Percentiles rank a stretch among this genome's conserved stretches.
Conservation (phyloP, 108 stramenopile genomes). For the Mayamaea pseudoterrestris region DNA sequence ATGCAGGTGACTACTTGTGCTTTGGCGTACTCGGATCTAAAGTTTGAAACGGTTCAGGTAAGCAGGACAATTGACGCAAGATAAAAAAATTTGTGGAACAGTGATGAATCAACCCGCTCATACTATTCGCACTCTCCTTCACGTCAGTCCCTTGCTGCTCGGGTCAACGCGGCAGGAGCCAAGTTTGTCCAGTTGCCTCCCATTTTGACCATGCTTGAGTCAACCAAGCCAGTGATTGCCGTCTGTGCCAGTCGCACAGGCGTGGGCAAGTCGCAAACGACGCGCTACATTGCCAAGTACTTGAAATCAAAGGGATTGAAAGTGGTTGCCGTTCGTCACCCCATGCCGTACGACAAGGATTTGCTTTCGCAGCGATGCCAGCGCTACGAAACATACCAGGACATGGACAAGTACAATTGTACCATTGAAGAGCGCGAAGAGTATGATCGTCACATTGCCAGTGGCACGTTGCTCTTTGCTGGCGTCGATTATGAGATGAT, state of each 20-base stretch:
- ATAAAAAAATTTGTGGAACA: no score
- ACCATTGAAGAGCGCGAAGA: constrained; percentile 46
- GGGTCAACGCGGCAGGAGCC: constrained; percentile 31
- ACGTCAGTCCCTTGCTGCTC: constrained; percentile 26
- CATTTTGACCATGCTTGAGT: constrained; percentile 18
- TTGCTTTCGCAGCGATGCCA: constrained; percentile 30
- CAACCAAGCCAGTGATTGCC: constrained; percentile 27
- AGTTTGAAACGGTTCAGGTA: not conserved
- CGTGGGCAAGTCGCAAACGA: constrained; percentile 4
- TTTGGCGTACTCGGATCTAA: constrained; percentile 6
- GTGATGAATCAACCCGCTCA: no score
- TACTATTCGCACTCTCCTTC: no score
- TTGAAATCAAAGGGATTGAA: constrained; percentile 18
- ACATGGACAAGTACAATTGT: constrained; percentile 39
- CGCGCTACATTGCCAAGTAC: constrained; percentile 5
- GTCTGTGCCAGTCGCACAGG: constrained; percentile 31
- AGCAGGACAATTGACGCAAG: no score
- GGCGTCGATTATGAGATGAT: constrained; percentile 45
- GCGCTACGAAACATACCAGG: constrained; percentile 29
- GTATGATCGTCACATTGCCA: constrained; percentile 33
- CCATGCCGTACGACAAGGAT: constrained; percentile 37
- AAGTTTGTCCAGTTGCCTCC: constrained; percentile 38
- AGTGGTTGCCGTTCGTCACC: constrained; percentile 29
- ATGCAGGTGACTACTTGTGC: constrained; percentile 22
- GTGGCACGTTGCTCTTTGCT: constrained; percentile 31